Base-by-base conservation (phyloP, 805 yeast genomes). In the Sungouiozyma ichnusensis region DNA sequence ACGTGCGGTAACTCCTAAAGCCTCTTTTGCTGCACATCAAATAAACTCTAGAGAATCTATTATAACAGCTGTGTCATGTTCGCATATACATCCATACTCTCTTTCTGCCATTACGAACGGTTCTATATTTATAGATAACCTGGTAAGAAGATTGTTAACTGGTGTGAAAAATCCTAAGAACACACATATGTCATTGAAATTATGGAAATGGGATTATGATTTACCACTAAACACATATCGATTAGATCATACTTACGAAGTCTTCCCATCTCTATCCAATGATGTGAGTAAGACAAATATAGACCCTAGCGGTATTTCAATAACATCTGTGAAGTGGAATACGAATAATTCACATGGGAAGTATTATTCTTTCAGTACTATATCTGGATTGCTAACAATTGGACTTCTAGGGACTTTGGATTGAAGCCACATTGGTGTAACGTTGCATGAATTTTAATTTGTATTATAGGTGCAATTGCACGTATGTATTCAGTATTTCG, bases 251-350 rank as follows among this genome's bases (percentile, higher is more conserved):
- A 55, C 54, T 47, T 63, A 54, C 63, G 68, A 71, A 19, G 49
- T 59, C 33, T 50, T 54, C 39, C 63, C 64, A 16, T 39, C 59
- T n/a, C 37, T 45, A 15, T 46, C 54, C 2, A 49, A 48, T 27
- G 68, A 64, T 14, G 47, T 47, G 16, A 49, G 54, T 18, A 55
- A 48, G 20, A 59, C 44, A 45, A 64, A 46, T 49, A 60, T 72
- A 3, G 69, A 69, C 40, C 78, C 85, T 1, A 67, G 72, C 3
- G 71, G 73, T 13, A 68, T 77, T 2, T 57, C 66, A 14, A 60
- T 82, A 5, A 68, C 77, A 0, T 49, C 72, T 2, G 39, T 74
- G 1, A 70, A 71, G 18, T 83, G 90, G 92, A 73, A 72, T 54
- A 80, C 74, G 42, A 68, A 65, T 39, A 37, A 55, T 3, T 37